phyloP scores from a whole-genome alignment of 1,284 basidiomycete genomes.

The Pseudozyma thailandica region DNA sequence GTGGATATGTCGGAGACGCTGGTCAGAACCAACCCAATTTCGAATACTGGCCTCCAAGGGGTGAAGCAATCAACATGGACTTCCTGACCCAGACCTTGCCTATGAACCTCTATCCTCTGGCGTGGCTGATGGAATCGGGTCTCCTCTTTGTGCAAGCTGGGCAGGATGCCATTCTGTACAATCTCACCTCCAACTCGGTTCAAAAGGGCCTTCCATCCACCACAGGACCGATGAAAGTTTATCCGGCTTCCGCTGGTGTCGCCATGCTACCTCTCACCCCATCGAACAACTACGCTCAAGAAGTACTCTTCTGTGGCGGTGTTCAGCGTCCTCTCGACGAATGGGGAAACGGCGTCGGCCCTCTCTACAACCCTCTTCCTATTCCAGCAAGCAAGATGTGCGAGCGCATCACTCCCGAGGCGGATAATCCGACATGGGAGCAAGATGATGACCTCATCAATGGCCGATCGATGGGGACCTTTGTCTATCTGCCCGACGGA shows the following conservation, averaged over 20 bases:
- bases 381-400: slow-evolving; percentile 49
- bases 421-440: slow-evolving; percentile 35
- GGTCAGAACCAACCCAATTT: slow-evolving; percentile 47
- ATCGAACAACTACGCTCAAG: slow-evolving; percentile 85
- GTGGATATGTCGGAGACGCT: slow-evolving; percentile 35
- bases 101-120: slow-evolving; percentile 60
- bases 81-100: slow-evolving; percentile 39
- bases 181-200: slow-evolving; percentile 31
- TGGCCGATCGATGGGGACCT: slow-evolving; percentile 58
- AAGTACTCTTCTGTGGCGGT: slow-evolving; percentile 88
- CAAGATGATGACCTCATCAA: slow-evolving; percentile 55
- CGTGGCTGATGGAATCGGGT: slow-evolving; percentile 56
- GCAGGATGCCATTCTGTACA: slow-evolving; percentile 38
- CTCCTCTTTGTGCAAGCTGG: slow-evolving; percentile 58
- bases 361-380: slow-evolving; percentile 43
- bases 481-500: slow-evolving; percentile 80
- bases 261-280: slow-evolving; percentile 90
- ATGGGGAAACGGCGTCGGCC: slow-evolving; percentile 58
- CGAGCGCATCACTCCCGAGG: slow-evolving; percentile 55
- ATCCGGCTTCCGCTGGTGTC: slow-evolving; percentile 88
- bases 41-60: slow-evolving; percentile 44
- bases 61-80: slow-evolving; percentile 37
- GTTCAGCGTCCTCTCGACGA: slow-evolving; percentile 71
- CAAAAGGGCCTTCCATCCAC: slow-evolving; percentile 32
- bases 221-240: slow-evolving; percentile 70